Base-by-base conservation (phyloP, 2,329 filamentous ascomycete genomes). In the Botrytis fragariae region DNA sequence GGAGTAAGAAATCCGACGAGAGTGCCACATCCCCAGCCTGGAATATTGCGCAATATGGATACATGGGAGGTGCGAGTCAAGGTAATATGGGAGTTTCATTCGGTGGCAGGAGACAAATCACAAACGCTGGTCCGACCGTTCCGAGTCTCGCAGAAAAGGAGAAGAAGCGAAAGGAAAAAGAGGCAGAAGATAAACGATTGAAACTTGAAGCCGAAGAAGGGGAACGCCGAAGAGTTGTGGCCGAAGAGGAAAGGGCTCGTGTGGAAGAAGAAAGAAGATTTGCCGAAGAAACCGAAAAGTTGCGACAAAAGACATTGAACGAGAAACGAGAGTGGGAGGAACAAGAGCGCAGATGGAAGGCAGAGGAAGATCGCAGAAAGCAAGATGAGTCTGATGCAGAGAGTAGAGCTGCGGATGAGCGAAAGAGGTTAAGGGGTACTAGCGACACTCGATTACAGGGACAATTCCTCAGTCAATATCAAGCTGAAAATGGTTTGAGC, bases 1-100 rank as follows among this genome's bases (percentile, higher is more conserved):
- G 96, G 96, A 97, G 93, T 82, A 97, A 90, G 81, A 93, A 88
- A 82, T 88, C 89, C 72, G 93, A 98, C 77, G 93, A 98, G 82
- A 89, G 89, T 25, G 87, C 87, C 62, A 98, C 95, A 2, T 87
- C 91, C 39, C 96, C 96, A 0, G 96, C 96, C 1, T 99, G 96
- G 96, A 99, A 98, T 81, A 98, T 98, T 78, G 92, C 95, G 73
- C 96, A 99, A 81, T 99, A 99, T 81, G 95, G 96, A 12, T 99
- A 98, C 83, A 96, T 98, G 92, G 96, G 96, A 73, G 96, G 96
- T 67, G 96, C 96, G 39, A 98, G 93, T 79, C 96, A 99, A 82
- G 95, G 94, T 4, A 98, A 97, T 79, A 90, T 98, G 75, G 96
- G 96, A 29, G 94, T 99, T 78, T 90, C 93, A 18, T 98, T 98